phyloP scores from a whole-genome alignment of 139 green algal genomes.

The Closterium sp. region DNA sequence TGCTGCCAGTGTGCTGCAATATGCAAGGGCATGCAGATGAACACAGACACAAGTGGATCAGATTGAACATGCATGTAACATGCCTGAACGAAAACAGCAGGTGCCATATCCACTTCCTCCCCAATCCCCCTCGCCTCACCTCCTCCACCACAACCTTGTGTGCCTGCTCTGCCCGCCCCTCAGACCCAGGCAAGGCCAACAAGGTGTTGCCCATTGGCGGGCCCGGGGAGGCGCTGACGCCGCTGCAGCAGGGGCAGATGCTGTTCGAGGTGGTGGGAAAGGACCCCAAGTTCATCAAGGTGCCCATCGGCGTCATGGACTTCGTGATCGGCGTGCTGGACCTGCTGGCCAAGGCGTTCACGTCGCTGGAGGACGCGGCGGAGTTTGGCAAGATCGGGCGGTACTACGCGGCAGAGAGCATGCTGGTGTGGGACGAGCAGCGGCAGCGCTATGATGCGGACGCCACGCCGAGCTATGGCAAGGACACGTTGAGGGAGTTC shows the following conservation, averaged over 20 bases:
- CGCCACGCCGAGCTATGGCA: constrained; percentile 87
- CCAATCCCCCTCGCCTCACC: no score
- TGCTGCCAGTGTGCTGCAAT: no score
- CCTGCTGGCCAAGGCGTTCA: constrained; percentile 79
- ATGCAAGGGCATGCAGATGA: no score
- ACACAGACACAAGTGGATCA: no score
- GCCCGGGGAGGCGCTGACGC: constrained; percentile 80
- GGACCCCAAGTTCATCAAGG: constrained; percentile 81
- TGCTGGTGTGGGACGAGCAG: constrained; percentile 87
- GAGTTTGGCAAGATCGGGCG: constrained; percentile 93
- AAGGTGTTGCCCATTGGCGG: constrained; percentile 93
- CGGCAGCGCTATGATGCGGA: constrained; percentile 74
- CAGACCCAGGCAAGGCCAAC: constrained; percentile 46
- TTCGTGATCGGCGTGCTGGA: constrained; percentile 86
- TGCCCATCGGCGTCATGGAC: constrained; percentile 95
- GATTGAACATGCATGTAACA: no score
- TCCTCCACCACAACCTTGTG: no score
- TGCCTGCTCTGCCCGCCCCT: background rate
- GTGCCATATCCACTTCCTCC: no score
- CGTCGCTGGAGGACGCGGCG: constrained; percentile 71
- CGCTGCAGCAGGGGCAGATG: constrained; percentile 87
- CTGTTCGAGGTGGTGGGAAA: constrained; percentile 85
- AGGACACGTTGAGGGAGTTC: constrained; percentile 89
- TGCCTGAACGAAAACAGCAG: no score
- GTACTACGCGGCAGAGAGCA: constrained; percentile 97